These are phyloP conservation scores for Fusarium sp. DNA, from an alignment of 2,329 filamentous ascomycete genomes.

Conservation along the genomic window DNA sequence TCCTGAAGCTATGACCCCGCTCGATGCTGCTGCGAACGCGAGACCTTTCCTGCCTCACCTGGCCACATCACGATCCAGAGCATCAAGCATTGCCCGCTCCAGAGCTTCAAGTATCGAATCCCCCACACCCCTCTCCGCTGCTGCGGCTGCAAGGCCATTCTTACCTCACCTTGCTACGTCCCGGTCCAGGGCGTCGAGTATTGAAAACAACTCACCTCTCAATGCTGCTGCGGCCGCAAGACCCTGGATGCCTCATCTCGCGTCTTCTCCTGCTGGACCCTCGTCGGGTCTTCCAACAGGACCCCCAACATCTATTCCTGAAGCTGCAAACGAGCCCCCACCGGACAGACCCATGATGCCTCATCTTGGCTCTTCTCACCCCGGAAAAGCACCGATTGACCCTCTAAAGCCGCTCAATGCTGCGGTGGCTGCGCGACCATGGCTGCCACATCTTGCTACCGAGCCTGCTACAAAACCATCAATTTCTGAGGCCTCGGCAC, in stretches of 20 bases:
- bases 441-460: neutral
- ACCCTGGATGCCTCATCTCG: neutral
- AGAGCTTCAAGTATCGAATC: slow-evolving; percentile 21
- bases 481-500: neutral
- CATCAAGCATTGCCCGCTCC: neutral
- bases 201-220: neutral
- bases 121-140: slow-evolving; percentile 13
- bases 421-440: neutral
- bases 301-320: neutral
- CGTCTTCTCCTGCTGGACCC: neutral
- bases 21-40: slow-evolving; percentile 8
- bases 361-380: neutral
- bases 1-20: neutral
- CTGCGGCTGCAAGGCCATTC: slow-evolving; percentile 29
- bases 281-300: neutral
- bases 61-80: slow-evolving; percentile 21
- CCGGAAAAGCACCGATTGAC: neutral
- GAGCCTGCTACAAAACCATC: neutral
- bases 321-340: neutral
- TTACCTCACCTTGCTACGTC: slow-evolving; percentile 31
- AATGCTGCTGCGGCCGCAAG: neutral
- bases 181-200: slow-evolving; percentile 11
- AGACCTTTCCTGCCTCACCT: slow-evolving; percentile 37
- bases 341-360: neutral
- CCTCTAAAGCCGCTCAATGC: neutral